A percentile compares a stretch with the other conserved stretches of the same genome.
phyloP scores from a whole-genome alignment of 2,329 filamentous ascomycete species.

The Ophiostoma australiae region DNA sequence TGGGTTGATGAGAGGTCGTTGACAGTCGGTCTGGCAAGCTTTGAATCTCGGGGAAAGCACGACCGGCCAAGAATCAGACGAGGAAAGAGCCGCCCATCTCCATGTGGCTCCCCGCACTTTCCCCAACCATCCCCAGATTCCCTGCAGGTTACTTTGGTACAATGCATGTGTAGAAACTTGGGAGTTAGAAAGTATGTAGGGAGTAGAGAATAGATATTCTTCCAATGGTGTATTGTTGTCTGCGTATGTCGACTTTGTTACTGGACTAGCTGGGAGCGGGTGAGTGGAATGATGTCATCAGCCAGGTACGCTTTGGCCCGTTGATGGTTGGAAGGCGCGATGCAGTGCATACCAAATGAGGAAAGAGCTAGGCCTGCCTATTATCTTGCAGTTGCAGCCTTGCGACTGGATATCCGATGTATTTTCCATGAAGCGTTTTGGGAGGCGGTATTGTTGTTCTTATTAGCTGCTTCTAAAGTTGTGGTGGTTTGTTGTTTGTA shows the following conservation, averaged over 20 bases:
- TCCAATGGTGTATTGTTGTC: too few relatives aligned
- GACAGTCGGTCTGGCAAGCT: background rate
- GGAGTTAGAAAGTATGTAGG: background rate
- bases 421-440: background rate
- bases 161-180: background rate
- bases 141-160: background rate
- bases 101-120: slow-evolving; percentile 12
- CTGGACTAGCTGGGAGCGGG: background rate
- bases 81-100: background rate
- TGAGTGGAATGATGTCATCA: background rate
- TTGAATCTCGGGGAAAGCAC: background rate
- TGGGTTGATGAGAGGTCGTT: background rate
- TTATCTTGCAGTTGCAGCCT: background rate
- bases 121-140: slow-evolving; percentile 7
- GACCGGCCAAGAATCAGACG: background rate
- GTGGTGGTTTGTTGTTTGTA: too few relatives aligned
- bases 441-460: too few relatives aligned
- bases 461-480: too few relatives aligned
- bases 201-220: too few relatives aligned
- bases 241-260: background rate
- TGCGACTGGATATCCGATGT: background rate
- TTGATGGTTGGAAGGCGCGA: background rate
- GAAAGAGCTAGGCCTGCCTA: background rate
- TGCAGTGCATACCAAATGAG: background rate
- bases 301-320: too few relatives aligned